Evolutionary conservation across 2,329 filamentous ascomycete genomes (phyloP), one percentile per base, ranked within the genome.

Genomic region (Byssothecium circinans): DNA sequence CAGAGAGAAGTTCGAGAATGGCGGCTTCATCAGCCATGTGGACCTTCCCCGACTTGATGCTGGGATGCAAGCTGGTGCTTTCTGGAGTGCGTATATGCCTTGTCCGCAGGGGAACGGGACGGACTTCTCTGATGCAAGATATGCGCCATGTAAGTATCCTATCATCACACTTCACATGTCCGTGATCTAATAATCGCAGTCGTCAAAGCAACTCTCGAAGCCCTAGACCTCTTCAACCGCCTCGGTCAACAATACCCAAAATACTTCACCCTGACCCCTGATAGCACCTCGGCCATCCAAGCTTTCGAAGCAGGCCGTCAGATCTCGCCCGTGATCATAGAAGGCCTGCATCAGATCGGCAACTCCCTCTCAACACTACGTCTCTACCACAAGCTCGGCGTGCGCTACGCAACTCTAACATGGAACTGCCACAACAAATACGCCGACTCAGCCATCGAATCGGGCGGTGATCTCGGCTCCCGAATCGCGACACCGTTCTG

Each of bases 381-480:
- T 6, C 78, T 83, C 19, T 96, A 86, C 70, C 78, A 94, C 68
- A 76, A 80, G 2, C 78, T 95, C 2, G 92, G 92, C 1, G 91
- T 91, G 4, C 85, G 90, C 41, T 96, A 96, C 63, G 85, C 86
- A 15, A 96, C 91, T 0, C 75, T 97, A 14, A 96, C 89, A 2
- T 92, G 95, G 76, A 95, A 95, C 70, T 96, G 91, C 73, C 89
- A 95, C 70, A 97, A 96, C 72, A 81, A 78, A 41, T 96, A 88
- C 69, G 90, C 91, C 40, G 92, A 96, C 67, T 88, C 91, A 3
- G 91, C 91, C 2, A 71, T 94, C 5, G 76, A 86, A 52, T 68
- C 74, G 23, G 79, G 81, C 1, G 43, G 41, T 43, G 72, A 65
- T 29, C 75, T 54, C 58, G 66, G 61, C 44, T 67, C 54, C 29